Evolutionary conservation across 164 flowering plant genomes (phyloP).

Genomic region (Tetrastigma voinierianum): DNA sequence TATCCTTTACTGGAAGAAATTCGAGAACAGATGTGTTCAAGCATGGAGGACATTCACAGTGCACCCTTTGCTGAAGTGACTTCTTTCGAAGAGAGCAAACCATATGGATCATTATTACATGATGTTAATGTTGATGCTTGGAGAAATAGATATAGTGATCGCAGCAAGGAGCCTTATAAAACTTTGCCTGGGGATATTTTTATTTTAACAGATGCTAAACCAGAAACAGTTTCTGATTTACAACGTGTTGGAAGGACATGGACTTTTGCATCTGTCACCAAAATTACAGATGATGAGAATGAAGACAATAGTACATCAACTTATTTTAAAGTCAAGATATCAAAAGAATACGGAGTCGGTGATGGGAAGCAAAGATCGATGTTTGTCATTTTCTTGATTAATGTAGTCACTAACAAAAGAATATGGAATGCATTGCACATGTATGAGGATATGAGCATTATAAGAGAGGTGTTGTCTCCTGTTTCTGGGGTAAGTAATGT

Average conservation of each 20-base stretch:
- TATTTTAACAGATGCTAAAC: constrained; percentile 42
- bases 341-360: constrained; percentile 23
- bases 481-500: constrained; percentile 34
- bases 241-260: constrained; percentile 32
- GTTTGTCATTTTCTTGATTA: constrained; percentile 46
- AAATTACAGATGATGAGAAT: constrained; percentile 14
- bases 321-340: constrained; percentile 36
- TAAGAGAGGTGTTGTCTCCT: constrained; percentile 28
- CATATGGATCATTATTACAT: constrained; percentile 23
- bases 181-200: constrained; percentile 63
- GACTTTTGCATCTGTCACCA: constrained; percentile 35
- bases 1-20: constrained; percentile 27
- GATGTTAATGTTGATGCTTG: constrained; percentile 46
- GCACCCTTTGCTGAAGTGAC: constrained; percentile 55
- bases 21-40: constrained; percentile 32
- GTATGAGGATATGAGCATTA: constrained; percentile 21
- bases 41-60: constrained; percentile 39
- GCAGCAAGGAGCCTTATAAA: constrained; percentile 40
- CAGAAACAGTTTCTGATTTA: constrained; percentile 42
- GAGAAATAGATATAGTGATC: constrained; percentile 37
- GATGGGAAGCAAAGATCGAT: constrained; percentile 22
- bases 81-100: constrained; percentile 16
- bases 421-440: constrained; percentile 55
- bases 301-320: constrained; percentile 17
- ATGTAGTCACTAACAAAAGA: constrained; percentile 45